phyloP scores from a whole-genome alignment of 2,329 filamentous ascomycete genomes.

The Hypoxylon sp. region DNA sequence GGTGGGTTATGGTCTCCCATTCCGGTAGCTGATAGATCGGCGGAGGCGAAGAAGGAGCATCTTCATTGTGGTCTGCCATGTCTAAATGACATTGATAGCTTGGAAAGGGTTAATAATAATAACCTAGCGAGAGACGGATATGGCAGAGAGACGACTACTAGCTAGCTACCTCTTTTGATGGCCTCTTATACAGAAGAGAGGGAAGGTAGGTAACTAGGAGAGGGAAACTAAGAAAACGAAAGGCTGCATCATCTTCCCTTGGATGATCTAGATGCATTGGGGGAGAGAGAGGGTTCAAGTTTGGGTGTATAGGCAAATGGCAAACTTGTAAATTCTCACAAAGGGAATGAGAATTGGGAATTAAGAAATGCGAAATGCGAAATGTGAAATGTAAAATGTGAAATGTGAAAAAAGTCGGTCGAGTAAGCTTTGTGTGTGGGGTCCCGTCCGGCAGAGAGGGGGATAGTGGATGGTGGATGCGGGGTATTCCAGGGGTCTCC shows the following conservation, averaged over 20 bases:
- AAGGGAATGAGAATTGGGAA: constrained; percentile 10
- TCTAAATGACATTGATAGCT: constrained; percentile 19
- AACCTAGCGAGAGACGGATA: background rate
- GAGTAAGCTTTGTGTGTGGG: constrained; percentile 14
- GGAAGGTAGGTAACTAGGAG: constrained; percentile 16
- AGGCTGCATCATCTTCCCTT: constrained; percentile 24
- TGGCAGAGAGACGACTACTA: background rate
- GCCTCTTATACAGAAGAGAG: constrained; percentile 4
- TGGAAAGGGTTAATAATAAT: background rate
- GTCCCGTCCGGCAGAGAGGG: background rate
- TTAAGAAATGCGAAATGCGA: constrained; percentile 6
- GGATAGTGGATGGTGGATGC: constrained; percentile 12
- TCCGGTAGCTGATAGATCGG: constrained; percentile 45
- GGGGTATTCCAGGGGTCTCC: constrained; percentile 12
- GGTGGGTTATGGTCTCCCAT: constrained; percentile 45
- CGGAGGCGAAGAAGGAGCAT: constrained; percentile 22
- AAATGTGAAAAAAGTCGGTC: constrained; percentile 6
- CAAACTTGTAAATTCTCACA: constrained; percentile 18
- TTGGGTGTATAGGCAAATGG: background rate
- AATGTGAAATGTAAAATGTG: constrained; percentile 2
- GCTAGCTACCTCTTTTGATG: background rate
- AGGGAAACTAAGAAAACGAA: constrained; percentile 19
- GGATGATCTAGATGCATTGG: constrained; percentile 23
- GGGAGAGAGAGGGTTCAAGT: constrained; percentile 7
- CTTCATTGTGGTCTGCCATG: constrained; percentile 39